Conservation (phyloP, 306 rosid genomes). For the Alnus rubra region DNA sequence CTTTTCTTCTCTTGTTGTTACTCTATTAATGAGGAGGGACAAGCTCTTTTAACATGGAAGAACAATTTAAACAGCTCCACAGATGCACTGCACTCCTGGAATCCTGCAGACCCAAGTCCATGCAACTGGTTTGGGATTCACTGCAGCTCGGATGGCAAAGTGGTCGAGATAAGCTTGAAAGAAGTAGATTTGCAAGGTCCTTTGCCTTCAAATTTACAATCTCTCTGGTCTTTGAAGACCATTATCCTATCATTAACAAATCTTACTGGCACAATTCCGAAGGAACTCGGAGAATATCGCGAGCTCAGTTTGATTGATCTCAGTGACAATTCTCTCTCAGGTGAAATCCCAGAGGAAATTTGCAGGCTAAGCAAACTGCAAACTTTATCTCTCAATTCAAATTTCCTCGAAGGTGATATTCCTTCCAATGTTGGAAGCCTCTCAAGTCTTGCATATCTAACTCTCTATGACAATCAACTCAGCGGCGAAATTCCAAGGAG, state of each 20-base stretch:
- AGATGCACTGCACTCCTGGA: slow-evolving; percentile 64
- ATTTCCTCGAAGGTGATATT: slow-evolving; percentile 65
- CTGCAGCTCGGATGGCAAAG: slow-evolving; percentile 62
- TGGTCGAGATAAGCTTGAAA: slow-evolving; percentile 55
- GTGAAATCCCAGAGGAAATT: slow-evolving; percentile 69
- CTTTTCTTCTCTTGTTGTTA: slow-evolving; percentile 50
- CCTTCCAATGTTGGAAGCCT: slow-evolving; percentile 62
- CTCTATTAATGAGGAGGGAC: slow-evolving; percentile 82
- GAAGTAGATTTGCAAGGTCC: slow-evolving; percentile 66
- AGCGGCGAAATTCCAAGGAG: slow-evolving; percentile 72
- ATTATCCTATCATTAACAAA: slow-evolving; percentile 60
- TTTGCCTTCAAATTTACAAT: slow-evolving; percentile 71
- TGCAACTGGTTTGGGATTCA: slow-evolving; percentile 82
- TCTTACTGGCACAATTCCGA: slow-evolving; percentile 66
- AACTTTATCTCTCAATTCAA: slow-evolving; percentile 47
- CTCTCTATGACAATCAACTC: slow-evolving; percentile 68
- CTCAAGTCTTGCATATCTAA: slow-evolving; percentile 57
- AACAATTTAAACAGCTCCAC: slow-evolving; percentile 49
- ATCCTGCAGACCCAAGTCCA: slow-evolving; percentile 49
- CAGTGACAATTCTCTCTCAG: slow-evolving; percentile 59
- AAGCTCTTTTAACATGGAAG: slow-evolving; percentile 79
- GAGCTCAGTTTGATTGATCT: slow-evolving; percentile 61
- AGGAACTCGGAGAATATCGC: slow-evolving; percentile 55
- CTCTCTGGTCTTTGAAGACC: slow-evolving; percentile 54
- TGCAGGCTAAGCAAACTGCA: slow-evolving; percentile 64